A percentile compares a stretch with the other conserved stretches of the same genome.
Conservation (phyloP, 768 basidiomycete genomes). For the Psilocybe cubensis region DNA sequence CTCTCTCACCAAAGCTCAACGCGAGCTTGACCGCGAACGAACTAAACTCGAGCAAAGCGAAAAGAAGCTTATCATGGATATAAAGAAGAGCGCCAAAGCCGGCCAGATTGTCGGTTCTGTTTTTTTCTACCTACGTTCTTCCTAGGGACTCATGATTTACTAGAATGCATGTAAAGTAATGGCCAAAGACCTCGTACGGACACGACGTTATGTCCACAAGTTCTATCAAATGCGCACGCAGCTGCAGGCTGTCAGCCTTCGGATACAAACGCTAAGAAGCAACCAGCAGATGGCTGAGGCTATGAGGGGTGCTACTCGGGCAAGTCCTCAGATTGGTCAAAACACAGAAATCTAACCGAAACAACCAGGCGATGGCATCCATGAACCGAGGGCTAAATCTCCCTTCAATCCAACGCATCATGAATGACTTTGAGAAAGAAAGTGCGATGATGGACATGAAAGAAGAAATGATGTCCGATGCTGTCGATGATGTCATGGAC, state of each 20-base stretch:
- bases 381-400: conserved; percentile 98
- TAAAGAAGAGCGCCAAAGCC: conserved; percentile 94
- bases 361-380: conserved; percentile 89
- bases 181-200: conserved; percentile 98
- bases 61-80: conserved; percentile 95
- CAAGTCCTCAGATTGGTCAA: conserved; percentile 42
- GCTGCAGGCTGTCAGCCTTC: conserved; percentile 91
- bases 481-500: conserved; percentile 97
- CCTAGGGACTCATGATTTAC: conserved; percentile 7
- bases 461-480: conserved; percentile 99
- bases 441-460: conserved; percentile 99
- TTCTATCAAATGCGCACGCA: conserved; percentile 99
- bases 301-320: conserved; percentile 97
- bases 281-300: conserved; percentile 99
- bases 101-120: conserved; percentile 88
- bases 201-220: conserved; percentile 93
- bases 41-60: conserved; percentile 93
- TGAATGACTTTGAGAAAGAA: conserved; percentile 98
- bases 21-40: conserved; percentile 96
- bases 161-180: conserved; percentile 99
- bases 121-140: neutral
- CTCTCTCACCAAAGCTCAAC: conserved; percentile 93
- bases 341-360: conserved; percentile 8
- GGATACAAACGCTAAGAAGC: conserved; percentile 95
- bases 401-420: conserved; percentile 92